A percentile compares a stretch with the other conserved stretches of the same genome.
Conservation (phyloP, 257 asterid species). For the Solanum medicagineum region DNA sequence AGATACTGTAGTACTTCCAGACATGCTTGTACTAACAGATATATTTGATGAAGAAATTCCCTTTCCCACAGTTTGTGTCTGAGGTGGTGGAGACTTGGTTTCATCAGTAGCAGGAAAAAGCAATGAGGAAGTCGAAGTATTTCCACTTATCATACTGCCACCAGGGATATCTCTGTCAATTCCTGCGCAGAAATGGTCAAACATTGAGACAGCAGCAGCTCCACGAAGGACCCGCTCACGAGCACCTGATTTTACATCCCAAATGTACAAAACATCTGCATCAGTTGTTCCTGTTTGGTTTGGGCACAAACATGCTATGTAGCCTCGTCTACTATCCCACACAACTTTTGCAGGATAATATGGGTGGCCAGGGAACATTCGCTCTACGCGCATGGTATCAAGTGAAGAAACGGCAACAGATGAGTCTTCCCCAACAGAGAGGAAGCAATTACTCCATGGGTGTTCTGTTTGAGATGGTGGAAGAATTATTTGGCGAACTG, state of each 20-base stretch:
- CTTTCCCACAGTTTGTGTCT: constrained; percentile 22
- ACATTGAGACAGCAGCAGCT: constrained; percentile 89
- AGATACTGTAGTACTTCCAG: constrained; percentile 22
- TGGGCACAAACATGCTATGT: constrained; percentile 78
- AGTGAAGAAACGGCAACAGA: constrained; percentile 74
- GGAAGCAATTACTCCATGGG: constrained; percentile 91
- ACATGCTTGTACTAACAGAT: constrained; percentile 11
- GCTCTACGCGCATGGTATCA: constrained; percentile 74
- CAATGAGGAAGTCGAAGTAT: constrained; percentile 80
- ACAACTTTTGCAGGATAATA: constrained; percentile 67
- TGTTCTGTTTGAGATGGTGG: constrained; percentile 49
- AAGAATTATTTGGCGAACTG: constrained; percentile 82
- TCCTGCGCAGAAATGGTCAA: constrained; percentile 62
- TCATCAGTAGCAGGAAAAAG: constrained; percentile 47
- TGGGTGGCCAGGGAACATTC: constrained; percentile 87
- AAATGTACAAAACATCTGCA: constrained; percentile 70
- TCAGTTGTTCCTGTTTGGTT: constrained; percentile 52
- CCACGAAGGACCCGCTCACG: constrained; percentile 95
- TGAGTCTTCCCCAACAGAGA: constrained; percentile 77
- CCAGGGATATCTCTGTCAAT: constrained; percentile 25
- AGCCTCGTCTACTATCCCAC: constrained; percentile 89
- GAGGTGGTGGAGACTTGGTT: constrained; percentile 29
- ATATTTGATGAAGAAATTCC: constrained; percentile 16
- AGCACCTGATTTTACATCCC: constrained; percentile 97
- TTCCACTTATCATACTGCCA: constrained; percentile 31